Base-by-base conservation (phyloP, 2,329 filamentous ascomycete species). In the Colletotrichum lentis region DNA sequence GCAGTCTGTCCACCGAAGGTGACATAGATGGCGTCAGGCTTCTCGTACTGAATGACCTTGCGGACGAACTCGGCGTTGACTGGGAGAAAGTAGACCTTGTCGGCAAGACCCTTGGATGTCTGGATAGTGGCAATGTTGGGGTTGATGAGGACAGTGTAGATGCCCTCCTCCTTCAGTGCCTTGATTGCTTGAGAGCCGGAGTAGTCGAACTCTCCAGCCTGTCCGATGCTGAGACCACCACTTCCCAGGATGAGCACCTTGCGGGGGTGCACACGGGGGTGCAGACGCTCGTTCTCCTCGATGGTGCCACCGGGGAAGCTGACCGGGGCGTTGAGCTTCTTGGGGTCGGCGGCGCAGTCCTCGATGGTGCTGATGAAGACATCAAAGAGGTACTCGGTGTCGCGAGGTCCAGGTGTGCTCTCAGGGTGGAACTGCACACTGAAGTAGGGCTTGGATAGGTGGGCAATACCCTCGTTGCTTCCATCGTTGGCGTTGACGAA, bases 341-440 rank as follows among this genome's bases (percentile, higher is more conserved):
- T 84, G 18, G 86, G 80, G 70, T 94, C 89, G 63, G 86, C 81
- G 55, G 94, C 84, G 67, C 91, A 91, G 73, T 90, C 86, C 76
- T 87, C 83, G 72, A 98, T 92, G 22, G 94, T 91, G 80, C 91
- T 83, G 77, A 99, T 92, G 83, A 99, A 99, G 71, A 98, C 93
- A 79, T 99, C 94, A 72, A 99, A 99, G 31, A 99, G 85, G 77
- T 92, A 97, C 79, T 99, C 96, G 35, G 96, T 99, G 77, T 99
- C 96, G 43, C 93, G 88, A 59, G 96, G 96, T 66, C 96, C 96
- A 3, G 96, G 96, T 1, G 94, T 96, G 83, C 94, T 97, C 81
- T 99, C 96, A 0, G 96, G 96, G 77, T 99, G 96, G 83, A 99
- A 99, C 78, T 99, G 96, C n/a, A 98, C 96, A 84, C 94, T 97